A percentile compares a stretch with the other conserved stretches of the same genome.
These are phyloP conservation scores for Leptodermis oblonga DNA, from an alignment of 257 asterid species.

Conservation along the genomic window DNA sequence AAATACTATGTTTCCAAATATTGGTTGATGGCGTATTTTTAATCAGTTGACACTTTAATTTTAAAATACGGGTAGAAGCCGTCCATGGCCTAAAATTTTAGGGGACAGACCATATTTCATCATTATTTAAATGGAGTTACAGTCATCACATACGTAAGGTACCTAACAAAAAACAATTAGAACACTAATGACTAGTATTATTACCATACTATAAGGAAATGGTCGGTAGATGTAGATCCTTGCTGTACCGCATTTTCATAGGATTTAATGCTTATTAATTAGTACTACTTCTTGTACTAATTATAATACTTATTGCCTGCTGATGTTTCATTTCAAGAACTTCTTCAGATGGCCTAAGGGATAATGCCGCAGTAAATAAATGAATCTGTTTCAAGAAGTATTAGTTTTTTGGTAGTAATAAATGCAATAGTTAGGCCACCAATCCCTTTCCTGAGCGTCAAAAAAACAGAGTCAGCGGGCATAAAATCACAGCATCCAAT, in stretches of 20 bases:
- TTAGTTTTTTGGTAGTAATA: no score
- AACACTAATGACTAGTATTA: neutral
- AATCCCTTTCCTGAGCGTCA: neutral
- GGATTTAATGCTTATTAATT: neutral
- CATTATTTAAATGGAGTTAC: neutral
- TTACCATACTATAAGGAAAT: neutral
- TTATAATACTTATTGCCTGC: neutral
- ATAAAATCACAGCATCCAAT: neutral
- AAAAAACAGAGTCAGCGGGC: neutral
- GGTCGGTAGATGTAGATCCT: conserved; percentile 10
- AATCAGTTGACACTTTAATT: no score
- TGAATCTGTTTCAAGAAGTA: no score
- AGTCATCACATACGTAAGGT: neutral
- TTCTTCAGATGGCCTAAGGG: neutral
- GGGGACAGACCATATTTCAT: no score
- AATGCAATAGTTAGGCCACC: neutral
- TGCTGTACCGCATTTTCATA: conserved; percentile 6
- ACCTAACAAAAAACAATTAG: neutral
- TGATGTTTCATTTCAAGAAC: neutral
- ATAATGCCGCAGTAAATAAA: neutral
- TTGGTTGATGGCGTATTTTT: no score
- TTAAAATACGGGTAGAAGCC: no score
- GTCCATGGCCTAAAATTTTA: no score
- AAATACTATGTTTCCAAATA: no score
- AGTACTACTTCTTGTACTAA: no score